phyloP scores from a whole-genome alignment of 1,284 basidiomycete species.

The Baeospora myosura region DNA sequence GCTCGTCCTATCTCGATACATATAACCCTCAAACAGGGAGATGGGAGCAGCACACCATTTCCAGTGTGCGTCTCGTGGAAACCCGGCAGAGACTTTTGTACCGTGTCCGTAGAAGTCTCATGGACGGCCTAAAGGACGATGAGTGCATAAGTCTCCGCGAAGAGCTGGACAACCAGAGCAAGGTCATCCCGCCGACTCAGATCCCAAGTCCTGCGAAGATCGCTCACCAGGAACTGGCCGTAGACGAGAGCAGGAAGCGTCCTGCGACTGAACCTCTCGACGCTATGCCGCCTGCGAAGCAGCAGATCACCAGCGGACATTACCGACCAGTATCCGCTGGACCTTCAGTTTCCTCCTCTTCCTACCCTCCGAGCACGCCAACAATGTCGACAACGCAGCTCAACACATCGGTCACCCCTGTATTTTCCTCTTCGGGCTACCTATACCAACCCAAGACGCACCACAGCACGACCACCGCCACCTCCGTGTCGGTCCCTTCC shows the following conservation, averaged over 20 bases:
- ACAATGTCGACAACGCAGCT: not conserved
- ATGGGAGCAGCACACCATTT: constrained; percentile 35
- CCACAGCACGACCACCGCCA: not conserved
- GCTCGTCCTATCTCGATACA: constrained; percentile 50
- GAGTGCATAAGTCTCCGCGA: constrained; percentile 50
- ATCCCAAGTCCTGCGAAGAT: not conserved
- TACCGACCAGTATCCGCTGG: constrained; percentile 3
- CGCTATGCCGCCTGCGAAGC: constrained; percentile 3
- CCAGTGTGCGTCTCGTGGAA: constrained; percentile 17
- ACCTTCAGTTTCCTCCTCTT: not conserved
- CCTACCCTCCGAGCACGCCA: not conserved
- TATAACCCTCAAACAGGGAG: constrained; percentile 45
- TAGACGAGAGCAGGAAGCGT: not conserved
- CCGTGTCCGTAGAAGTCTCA: constrained; percentile 46
- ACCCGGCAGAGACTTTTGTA: constrained; percentile 40
- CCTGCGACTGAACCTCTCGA: not conserved
- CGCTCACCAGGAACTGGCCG: not conserved
- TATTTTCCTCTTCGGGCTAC: not conserved
- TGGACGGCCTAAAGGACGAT: constrained; percentile 46
- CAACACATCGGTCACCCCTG: not conserved
- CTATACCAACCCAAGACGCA: constrained; percentile 1
- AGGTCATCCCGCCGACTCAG: not conserved
- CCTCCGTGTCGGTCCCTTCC: not conserved
- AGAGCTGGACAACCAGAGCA: constrained; percentile 31
- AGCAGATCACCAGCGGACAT: not conserved